Percentiles rank a stretch among this genome's conserved stretches.
Evolutionary conservation across 2,329 filamentous ascomycete species (phyloP).

Genomic region (Colletotrichum lentis): DNA sequence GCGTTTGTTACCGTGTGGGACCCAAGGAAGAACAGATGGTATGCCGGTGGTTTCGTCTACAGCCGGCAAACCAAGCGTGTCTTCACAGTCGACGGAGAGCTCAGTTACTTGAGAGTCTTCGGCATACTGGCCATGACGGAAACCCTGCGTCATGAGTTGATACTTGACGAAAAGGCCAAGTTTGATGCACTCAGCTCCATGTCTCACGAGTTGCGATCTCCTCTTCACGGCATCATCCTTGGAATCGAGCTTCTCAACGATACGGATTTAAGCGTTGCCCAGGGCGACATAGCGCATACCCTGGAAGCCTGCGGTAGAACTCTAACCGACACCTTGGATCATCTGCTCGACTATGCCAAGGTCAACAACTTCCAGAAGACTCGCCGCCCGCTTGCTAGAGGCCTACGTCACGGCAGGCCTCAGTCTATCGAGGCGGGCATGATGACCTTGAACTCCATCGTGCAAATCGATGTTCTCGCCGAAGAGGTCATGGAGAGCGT

Average conservation of each 20-base stretch:
- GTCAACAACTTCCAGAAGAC: slow-evolving; percentile 52
- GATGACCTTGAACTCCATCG: slow-evolving; percentile 41
- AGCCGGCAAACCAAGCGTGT: slow-evolving; percentile 46
- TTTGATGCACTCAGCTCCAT: slow-evolving; percentile 66
- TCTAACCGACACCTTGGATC: slow-evolving; percentile 62
- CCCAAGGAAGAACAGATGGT: slow-evolving; percentile 45
- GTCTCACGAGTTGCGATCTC: slow-evolving; percentile 68
- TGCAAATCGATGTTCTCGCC: slow-evolving; percentile 51
- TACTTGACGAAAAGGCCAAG: slow-evolving; percentile 51
- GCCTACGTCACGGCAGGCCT: slow-evolving; percentile 51
- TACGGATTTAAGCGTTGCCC: slow-evolving; percentile 52
- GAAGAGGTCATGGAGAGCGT: slow-evolving; percentile 60
- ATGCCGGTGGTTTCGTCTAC: slow-evolving; percentile 48
- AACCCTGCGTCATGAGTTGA: slow-evolving; percentile 52
- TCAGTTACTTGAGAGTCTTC: slow-evolving; percentile 56
- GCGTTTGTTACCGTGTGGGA: slow-evolving; percentile 47
- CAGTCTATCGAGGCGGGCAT: slow-evolving; percentile 31
- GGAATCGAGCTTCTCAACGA: slow-evolving; percentile 62
- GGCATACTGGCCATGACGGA: slow-evolving; percentile 63
- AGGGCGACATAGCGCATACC: slow-evolving; percentile 57
- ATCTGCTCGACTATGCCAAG: slow-evolving; percentile 63
- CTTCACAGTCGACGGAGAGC: slow-evolving; percentile 52
- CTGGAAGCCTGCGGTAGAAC: slow-evolving; percentile 62
- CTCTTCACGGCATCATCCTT: slow-evolving; percentile 66
- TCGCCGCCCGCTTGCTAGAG: slow-evolving; percentile 42